Conservation (phyloP, 768 basidiomycete genomes). For the Pleurotus sapidus region DNA sequence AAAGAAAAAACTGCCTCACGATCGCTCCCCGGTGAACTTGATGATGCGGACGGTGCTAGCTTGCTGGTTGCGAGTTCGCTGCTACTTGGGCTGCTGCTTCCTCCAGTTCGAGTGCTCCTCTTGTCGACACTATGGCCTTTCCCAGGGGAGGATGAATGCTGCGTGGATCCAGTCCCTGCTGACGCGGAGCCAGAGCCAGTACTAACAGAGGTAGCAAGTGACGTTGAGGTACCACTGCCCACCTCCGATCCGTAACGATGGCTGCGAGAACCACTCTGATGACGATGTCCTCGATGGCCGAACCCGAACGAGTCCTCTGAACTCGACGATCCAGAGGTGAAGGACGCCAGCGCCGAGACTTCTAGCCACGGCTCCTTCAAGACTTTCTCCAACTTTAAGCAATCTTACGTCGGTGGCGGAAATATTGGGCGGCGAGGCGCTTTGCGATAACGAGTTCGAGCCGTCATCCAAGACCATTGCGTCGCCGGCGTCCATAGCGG, state of each 20-base stretch:
- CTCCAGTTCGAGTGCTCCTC: neutral
- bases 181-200: constrained; percentile 17
- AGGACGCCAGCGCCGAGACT: neutral
- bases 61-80: constrained; percentile 17
- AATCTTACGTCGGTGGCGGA: neutral
- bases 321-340: constrained; percentile 4
- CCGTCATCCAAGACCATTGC: neutral
- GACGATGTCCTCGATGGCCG: neutral
- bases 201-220: constrained; percentile 3
- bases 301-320: constrained; percentile 9
- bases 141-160: constrained; percentile 16
- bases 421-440: neutral
- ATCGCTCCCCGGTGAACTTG: neutral
- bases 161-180: no score
- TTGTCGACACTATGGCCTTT: constrained; percentile 6
- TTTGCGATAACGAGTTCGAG: neutral
- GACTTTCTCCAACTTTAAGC: neutral
- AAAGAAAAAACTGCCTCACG: neutral
- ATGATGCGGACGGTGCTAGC: constrained; percentile 14
- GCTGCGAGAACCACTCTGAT: constrained; percentile 1
- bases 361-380: neutral
- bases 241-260: constrained; percentile 2
- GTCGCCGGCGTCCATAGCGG: neutral
- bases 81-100: constrained; percentile 3
- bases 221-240: constrained; percentile 4